phyloP scores from a whole-genome alignment of 83 land plant genomes.

The Thuja plicata region DNA sequence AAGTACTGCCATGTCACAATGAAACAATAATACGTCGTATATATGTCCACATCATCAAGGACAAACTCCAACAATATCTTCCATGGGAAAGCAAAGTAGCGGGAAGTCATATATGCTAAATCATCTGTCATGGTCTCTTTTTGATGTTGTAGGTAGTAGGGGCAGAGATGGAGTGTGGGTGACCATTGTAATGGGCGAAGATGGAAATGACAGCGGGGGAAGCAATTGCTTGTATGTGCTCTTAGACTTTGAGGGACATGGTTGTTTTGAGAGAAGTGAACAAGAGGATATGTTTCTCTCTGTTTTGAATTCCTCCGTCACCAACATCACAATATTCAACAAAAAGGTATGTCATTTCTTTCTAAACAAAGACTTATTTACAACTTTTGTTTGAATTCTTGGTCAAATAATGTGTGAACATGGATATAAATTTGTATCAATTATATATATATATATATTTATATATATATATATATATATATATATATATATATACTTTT shows the following conservation, averaged over 20 bases:
- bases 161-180: slow-evolving; percentile 27
- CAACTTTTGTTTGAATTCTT: too few species aligned
- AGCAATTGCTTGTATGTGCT: slow-evolving; percentile 23
- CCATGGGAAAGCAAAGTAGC: slow-evolving; percentile 49
- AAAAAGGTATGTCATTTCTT: background rate
- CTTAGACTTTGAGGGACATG: slow-evolving; percentile 38
- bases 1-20: too few species aligned
- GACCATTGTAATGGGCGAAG: background rate
- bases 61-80: too few species aligned
- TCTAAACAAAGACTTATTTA: background rate
- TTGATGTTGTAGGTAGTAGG: slow-evolving; percentile 23
- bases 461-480: too few species aligned
- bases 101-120: slow-evolving; percentile 37
- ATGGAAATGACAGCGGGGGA: background rate
- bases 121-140: slow-evolving; percentile 30
- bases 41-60: too few species aligned
- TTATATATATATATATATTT: too few species aligned
- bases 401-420: background rate
- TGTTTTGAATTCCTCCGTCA: slow-evolving; percentile 36
- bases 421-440: background rate
- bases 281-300: slow-evolving; percentile 45
- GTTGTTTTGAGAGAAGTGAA: slow-evolving; percentile 37
- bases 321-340: slow-evolving; percentile 22
- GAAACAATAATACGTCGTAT: too few species aligned
- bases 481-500: too few species aligned